These are phyloP conservation scores for Trichophyton benhamiae DNA, from an alignment of 2,329 filamentous ascomycete species.

Conservation along the genomic window DNA sequence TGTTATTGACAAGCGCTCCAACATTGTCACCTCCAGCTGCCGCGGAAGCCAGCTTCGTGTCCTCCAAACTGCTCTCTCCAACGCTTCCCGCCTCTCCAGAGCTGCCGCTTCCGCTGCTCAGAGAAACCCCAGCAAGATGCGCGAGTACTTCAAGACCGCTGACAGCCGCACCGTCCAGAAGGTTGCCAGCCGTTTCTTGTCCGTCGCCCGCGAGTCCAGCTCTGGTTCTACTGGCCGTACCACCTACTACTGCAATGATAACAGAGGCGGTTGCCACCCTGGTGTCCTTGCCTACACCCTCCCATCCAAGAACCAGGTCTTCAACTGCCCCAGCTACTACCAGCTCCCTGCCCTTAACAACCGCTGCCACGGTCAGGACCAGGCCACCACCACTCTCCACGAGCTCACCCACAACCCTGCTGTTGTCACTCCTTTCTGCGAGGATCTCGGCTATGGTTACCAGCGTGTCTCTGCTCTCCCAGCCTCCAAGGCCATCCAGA, in stretches of 20 bases:
- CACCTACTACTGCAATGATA: slow-evolving; percentile 48
- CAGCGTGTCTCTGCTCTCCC: slow-evolving; percentile 35
- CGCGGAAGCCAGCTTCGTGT: slow-evolving; percentile 36
- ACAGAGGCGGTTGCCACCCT: slow-evolving; percentile 40
- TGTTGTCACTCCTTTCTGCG: slow-evolving; percentile 44
- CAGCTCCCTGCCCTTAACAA: slow-evolving; percentile 37
- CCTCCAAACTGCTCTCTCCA: slow-evolving; percentile 40
- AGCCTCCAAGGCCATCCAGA: slow-evolving; percentile 42
- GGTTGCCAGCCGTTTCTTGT: slow-evolving; percentile 41
- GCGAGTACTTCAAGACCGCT: slow-evolving; percentile 54
- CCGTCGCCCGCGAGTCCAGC: slow-evolving; percentile 45
- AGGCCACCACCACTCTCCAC: slow-evolving; percentile 53
- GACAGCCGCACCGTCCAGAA: slow-evolving; percentile 33
- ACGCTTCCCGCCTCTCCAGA: slow-evolving; percentile 43
- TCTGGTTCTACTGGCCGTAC: slow-evolving; percentile 39
- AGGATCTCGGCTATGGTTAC: slow-evolving; percentile 50
- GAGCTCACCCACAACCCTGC: slow-evolving; percentile 51
- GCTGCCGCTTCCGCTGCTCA: slow-evolving; percentile 39
- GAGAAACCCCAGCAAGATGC: slow-evolving; percentile 31
- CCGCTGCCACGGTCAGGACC: slow-evolving; percentile 52
- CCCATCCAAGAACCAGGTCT: slow-evolving; percentile 43
- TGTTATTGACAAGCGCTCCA: slow-evolving; percentile 11
- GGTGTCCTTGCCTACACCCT: slow-evolving; percentile 52
- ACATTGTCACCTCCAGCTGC: slow-evolving; percentile 39
- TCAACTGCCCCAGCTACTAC: slow-evolving; percentile 51